Base-by-base conservation (phyloP, 2,329 filamentous ascomycete species). In the Rugonectria rugulosa region DNA sequence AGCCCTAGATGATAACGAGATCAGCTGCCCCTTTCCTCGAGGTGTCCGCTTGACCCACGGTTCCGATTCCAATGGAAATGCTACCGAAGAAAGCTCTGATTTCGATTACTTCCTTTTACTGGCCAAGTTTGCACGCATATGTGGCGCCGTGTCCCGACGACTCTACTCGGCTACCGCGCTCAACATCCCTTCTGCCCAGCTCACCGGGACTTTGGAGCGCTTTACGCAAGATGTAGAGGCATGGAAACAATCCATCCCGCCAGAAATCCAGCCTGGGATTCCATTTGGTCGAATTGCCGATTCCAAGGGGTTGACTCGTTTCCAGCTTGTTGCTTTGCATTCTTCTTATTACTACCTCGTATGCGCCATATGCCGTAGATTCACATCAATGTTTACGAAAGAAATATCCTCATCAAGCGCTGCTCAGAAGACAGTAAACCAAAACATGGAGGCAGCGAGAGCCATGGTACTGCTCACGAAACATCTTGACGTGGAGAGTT, bases 401-500 rank as follows among this genome's bases (percentile, higher is more conserved):
- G 31, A 31, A 20, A 17, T 6, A 8, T 8, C 2, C 8, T 9
- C 21, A 4, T 8, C 20, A 21, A 4, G 15, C 15, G 11, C 11
- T 10, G 7, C 9, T 14, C 19, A 14, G 14, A 46, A 3, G 5
- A 15, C 3, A 9, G 7, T 5, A 24, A 26, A 8, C 14, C 10
- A 17, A 40, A 23, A 17, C 26, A 56, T 56, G 2, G 26, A 40
- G 17, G 45, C 45, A 5, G 53, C 53, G 14, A 45, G 53, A 19
- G 40, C 14, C 4, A 50, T 56, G 12, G 32, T 27, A 2, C n/a
- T 56, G 6, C 45, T 56, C 7, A 56, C 40, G 2, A 50, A 49
- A 19, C 15, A 38, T 17, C 34, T 50, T 32, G 53, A 56, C 21
- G 29, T 56, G 9, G 53, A 56, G 15, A 56, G 53, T 26, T 40